Evolutionary conservation across 495 filamentous ascomycete species (phyloP).

Genomic region (Aspergillus haitiensis): DNA sequence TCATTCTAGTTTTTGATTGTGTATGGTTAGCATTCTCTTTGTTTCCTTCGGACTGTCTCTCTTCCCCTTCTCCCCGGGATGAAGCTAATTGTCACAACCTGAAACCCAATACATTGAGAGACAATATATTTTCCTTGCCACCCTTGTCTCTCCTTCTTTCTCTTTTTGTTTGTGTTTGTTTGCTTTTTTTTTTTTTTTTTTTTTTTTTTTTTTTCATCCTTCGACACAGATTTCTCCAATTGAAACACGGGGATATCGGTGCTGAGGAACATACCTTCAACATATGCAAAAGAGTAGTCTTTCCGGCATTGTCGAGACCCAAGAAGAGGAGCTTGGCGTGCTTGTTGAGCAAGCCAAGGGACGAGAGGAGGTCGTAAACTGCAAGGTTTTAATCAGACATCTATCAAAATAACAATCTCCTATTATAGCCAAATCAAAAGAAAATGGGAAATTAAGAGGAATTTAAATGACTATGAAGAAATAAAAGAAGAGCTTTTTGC

Average conservation of each 20-base stretch:
- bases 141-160: too few species aligned
- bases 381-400: slow-evolving; percentile 14
- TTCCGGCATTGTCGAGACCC: slow-evolving; percentile 95
- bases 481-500: not conserved
- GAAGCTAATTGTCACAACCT: not conserved
- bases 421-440: slow-evolving; percentile 17
- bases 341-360: slow-evolving; percentile 92
- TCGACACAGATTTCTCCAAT: not conserved
- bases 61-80: not conserved
- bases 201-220: not conserved
- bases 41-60: not conserved
- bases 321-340: slow-evolving; percentile 92
- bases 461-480: not conserved
- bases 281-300: slow-evolving; percentile 92
- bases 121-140: too few species aligned
- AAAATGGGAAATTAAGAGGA: not conserved
- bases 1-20: slow-evolving; percentile 64
- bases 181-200: not conserved
- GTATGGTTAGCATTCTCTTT: slow-evolving; percentile 20
- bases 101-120: too few species aligned
- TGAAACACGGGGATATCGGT: slow-evolving; percentile 1
- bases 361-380: slow-evolving; percentile 94
- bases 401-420: slow-evolving; percentile 7
- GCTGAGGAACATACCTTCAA: slow-evolving; percentile 68
- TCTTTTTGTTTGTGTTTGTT: too few species aligned